Evolutionary conservation across 441 rosid genomes (phyloP).

Genomic region (Metrosideros polymorpha): DNA sequence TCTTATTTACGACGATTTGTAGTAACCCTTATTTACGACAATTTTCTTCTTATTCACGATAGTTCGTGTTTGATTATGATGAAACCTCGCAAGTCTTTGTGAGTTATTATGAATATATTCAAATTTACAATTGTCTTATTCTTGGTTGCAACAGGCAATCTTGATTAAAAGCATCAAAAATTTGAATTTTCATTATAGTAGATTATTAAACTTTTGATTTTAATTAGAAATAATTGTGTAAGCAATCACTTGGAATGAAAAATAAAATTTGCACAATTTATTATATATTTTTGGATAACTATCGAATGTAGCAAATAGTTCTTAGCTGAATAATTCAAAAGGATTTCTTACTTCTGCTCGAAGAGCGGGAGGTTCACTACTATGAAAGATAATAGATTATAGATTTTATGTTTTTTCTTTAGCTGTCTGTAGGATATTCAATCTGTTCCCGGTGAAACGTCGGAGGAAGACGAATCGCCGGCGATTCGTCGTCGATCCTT

Average conservation of each 20-base stretch:
- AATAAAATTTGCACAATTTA: not conserved
- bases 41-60: too few relatives aligned
- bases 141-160: too few relatives aligned
- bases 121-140: too few relatives aligned
- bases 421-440: not conserved
- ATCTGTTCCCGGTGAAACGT: not conserved
- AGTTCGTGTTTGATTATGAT: too few relatives aligned
- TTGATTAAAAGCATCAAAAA: too few relatives aligned
- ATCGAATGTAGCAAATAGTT: not conserved
- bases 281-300: not conserved
- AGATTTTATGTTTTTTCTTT: not conserved
- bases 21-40: too few relatives aligned
- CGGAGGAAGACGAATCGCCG: not conserved
- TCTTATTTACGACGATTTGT: too few relatives aligned
- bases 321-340: not conserved
- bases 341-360: not conserved
- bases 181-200: not conserved
- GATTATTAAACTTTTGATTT: not conserved
- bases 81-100: too few relatives aligned
- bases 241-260: not conserved
- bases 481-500: not conserved
- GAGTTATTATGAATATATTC: too few relatives aligned
- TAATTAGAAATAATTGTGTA: not conserved
- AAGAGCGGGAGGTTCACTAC: not conserved
- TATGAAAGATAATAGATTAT: not conserved